Base-by-base conservation (phyloP, 1,284 basidiomycete species). In the Vanrija sp. region DNA sequence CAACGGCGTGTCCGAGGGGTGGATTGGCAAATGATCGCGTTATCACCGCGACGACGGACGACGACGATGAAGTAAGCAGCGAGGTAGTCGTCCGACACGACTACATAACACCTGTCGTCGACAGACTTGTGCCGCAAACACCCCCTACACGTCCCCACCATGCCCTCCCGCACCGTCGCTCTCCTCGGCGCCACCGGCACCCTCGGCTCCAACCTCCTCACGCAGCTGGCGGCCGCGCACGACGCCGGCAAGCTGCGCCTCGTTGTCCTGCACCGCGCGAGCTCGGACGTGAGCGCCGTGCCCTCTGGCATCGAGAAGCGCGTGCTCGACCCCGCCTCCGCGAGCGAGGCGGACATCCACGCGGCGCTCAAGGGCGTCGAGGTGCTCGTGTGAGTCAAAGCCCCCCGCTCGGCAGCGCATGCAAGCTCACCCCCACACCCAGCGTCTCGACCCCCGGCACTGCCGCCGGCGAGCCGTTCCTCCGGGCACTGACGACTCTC, bases 181-280 rank as follows among this genome's bases (percentile, higher is more conserved):
- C 40, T 57, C 38, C 16, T 53, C 42, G 51, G 46, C 42, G 50
- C 42, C 10, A 25, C 49, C 43, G 55, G 55, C 25, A 12, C n/a
- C 16, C 39, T 53, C 38, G 52, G 56, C 34, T 18, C 42, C 23
- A n/a, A 45, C 46, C n/a, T 47, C 49, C 51, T 45, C 43, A 21
- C 19, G 21, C 21, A 40, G 10, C 42, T 53, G 47, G 19, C 39
- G 14, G 19, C 26, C 14, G 25, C 15, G 10, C 38, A 38, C 23
- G 18, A 12, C 5, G 23, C 14, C 0, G 46, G 50, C 49, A 45
- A 34, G 19, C 16, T 51, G 39, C 26, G 42, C n/a, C 29, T 55
- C 19, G 34, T 57, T 14, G 19, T 50, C 16, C 43, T 49, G 12
- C 51, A 52, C 34, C 50, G 55, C 19, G n/a, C 45, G 12, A 15